These are phyloP conservation scores for Candida tibetensis DNA, from an alignment of 805 yeast species.

Conservation along the genomic window DNA sequence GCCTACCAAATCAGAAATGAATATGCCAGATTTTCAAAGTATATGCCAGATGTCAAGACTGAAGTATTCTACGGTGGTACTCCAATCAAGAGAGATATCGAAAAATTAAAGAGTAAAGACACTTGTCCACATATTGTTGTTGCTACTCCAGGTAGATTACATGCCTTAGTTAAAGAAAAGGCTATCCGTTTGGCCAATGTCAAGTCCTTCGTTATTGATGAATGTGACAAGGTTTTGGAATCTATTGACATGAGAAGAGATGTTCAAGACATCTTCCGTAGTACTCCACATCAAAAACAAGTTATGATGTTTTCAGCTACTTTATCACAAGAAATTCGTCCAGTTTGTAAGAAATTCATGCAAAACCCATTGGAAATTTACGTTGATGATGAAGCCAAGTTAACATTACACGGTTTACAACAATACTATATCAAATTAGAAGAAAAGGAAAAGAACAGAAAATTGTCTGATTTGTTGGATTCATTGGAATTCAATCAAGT, in stretches of 20 bases:
- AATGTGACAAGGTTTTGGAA: conserved; percentile 97
- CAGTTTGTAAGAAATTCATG: conserved; percentile 96
- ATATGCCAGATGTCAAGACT: conserved; percentile 96
- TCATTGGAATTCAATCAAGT: conserved; percentile 97
- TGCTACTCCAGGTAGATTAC: conserved; percentile 97
- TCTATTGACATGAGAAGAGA: conserved; percentile 93
- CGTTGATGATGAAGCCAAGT: conserved; percentile 96
- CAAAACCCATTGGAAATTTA: conserved; percentile 96
- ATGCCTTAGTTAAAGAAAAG: conserved; percentile 91
- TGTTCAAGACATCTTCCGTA: conserved; percentile 96
- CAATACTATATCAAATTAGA: conserved; percentile 89
- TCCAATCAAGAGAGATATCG: conserved; percentile 79
- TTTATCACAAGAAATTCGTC: conserved; percentile 88
- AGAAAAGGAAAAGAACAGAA: conserved; percentile 91
- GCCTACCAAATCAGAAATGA: conserved; percentile 98
- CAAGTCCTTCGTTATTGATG: conserved; percentile 94
- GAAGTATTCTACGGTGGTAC: conserved; percentile 98
- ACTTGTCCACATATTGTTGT: conserved; percentile 95
- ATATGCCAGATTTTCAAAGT: conserved; percentile 95
- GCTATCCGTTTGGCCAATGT: conserved; percentile 80
- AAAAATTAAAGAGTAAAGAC: conserved; percentile 84
- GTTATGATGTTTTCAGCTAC: conserved; percentile 99
- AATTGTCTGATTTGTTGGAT: conserved; percentile 88
- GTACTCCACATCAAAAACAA: conserved; percentile 97
- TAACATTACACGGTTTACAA: conserved; percentile 96